Evolutionary conservation across 1,139 yeast genomes (phyloP).

Genomic region (Meyerozyma carpophila): DNA sequence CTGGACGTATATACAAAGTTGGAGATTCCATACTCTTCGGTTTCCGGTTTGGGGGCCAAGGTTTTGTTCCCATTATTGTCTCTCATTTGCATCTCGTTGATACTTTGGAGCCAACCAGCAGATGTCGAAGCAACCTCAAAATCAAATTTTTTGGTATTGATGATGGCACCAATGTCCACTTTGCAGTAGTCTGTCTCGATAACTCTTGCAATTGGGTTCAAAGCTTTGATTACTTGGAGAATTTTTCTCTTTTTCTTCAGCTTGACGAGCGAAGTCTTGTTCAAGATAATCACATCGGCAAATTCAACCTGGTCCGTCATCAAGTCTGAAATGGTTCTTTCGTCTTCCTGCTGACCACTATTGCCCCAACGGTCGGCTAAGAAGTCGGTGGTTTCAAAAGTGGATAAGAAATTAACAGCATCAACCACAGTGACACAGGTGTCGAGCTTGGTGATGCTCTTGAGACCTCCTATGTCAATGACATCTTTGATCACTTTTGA

Average conservation of each 20-base stretch:
- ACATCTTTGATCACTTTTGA: conserved; percentile 22
- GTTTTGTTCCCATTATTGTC: conserved; percentile 27
- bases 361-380: conserved; percentile 35
- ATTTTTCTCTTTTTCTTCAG: conserved; percentile 19
- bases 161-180: conserved; percentile 25
- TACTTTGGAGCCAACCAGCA: conserved; percentile 44
- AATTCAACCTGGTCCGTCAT: conserved; percentile 44
- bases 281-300: conserved; percentile 36
- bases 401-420: conserved; percentile 31
- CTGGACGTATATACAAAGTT: conserved; percentile 36
- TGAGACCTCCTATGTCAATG: conserved; percentile 32
- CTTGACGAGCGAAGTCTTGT: conserved; percentile 26
- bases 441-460: conserved; percentile 32
- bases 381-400: conserved; percentile 39
- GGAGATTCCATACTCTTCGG: conserved; percentile 38
- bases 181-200: conserved; percentile 29
- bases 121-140: conserved; percentile 37
- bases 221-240: conserved; percentile 20
- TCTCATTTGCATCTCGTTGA: conserved; percentile 32
- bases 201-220: conserved; percentile 38
- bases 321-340: conserved; percentile 39
- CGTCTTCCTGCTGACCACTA: conserved; percentile 31
- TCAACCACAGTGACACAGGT: conserved; percentile 46
- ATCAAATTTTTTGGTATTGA: conserved; percentile 29
- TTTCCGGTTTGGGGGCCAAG: conserved; percentile 22